Percentiles rank a stretch among this genome's conserved stretches.
Evolutionary conservation across 768 basidiomycete genomes (phyloP).

Genomic region (Amanita rubescens): DNA sequence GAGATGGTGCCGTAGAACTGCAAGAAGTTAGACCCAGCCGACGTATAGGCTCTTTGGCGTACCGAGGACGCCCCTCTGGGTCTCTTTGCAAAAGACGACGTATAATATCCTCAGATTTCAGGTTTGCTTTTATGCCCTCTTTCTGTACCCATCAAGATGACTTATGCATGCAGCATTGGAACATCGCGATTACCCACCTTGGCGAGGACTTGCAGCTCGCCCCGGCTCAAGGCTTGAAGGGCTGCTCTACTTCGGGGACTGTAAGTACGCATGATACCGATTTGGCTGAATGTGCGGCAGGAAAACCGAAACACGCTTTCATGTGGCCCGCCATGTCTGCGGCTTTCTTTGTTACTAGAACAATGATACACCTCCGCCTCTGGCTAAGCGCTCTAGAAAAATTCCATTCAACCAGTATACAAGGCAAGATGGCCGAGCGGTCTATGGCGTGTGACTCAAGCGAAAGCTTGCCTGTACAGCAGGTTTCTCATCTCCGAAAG

Average conservation of each 20-base stretch:
- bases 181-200: not conserved
- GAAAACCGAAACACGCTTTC: not conserved
- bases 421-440: slow-evolving; percentile 55
- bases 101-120: slow-evolving; percentile 1
- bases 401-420: not conserved
- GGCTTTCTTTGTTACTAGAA: not conserved
- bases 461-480: slow-evolving; percentile 23
- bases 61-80: not conserved
- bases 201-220: not conserved
- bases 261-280: not conserved
- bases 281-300: not conserved
- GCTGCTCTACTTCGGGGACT: not conserved
- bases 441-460: slow-evolving; percentile 60
- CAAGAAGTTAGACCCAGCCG: not conserved
- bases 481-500: slow-evolving; percentile 29
- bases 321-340: not conserved
- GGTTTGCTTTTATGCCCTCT: slow-evolving; percentile 1
- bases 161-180: too few species aligned
- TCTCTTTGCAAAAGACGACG: not conserved
- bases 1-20: not conserved
- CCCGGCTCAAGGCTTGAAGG: slow-evolving; percentile 1
- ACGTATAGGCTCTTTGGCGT: not conserved
- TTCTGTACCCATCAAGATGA: not conserved
- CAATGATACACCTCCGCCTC: not conserved
- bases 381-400: not conserved